Percentiles rank a stretch among this genome's conserved stretches.
Conservation (phyloP, 805 yeast genomes). For the Saturnispora silvae region DNA sequence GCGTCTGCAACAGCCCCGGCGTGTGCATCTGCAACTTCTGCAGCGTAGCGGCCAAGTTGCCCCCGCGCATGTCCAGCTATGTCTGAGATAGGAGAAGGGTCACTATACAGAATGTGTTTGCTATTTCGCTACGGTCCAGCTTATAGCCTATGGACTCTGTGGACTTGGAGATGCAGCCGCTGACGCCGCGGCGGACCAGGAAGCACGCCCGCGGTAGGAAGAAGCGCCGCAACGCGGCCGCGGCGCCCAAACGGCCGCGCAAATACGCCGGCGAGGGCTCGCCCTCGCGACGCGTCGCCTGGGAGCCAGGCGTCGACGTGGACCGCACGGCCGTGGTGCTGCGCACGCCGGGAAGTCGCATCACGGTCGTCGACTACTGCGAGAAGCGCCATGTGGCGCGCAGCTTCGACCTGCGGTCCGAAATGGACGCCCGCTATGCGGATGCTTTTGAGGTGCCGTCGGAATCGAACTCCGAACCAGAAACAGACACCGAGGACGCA, state of each 20-base stretch:
- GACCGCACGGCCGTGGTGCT: constrained; percentile 39
- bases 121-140: too few relatives aligned
- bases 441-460: neutral
- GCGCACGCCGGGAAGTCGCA: constrained; percentile 41
- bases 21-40: constrained; percentile 36
- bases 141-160: too few relatives aligned
- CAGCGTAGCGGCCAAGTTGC: constrained; percentile 46
- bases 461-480: neutral
- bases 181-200: too few relatives aligned
- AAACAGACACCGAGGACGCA: neutral
- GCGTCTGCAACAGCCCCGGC: constrained; percentile 38
- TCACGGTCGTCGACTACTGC: constrained; percentile 44
- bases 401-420: constrained; percentile 30
- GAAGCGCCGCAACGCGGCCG: too few relatives aligned
- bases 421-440: constrained; percentile 12
- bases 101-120: too few relatives aligned
- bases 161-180: too few relatives aligned
- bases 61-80: too few relatives aligned
- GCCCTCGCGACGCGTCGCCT: constrained; percentile 35
- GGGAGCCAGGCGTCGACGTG: constrained; percentile 53
- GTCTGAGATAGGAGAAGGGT: too few relatives aligned
- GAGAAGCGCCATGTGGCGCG: constrained; percentile 33
- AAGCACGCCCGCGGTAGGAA: too few relatives aligned
- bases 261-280: too few relatives aligned
- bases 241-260: too few relatives aligned